These are phyloP conservation scores for Cerrena zonata DNA, from an alignment of 1,284 basidiomycete genomes.

Conservation along the genomic window DNA sequence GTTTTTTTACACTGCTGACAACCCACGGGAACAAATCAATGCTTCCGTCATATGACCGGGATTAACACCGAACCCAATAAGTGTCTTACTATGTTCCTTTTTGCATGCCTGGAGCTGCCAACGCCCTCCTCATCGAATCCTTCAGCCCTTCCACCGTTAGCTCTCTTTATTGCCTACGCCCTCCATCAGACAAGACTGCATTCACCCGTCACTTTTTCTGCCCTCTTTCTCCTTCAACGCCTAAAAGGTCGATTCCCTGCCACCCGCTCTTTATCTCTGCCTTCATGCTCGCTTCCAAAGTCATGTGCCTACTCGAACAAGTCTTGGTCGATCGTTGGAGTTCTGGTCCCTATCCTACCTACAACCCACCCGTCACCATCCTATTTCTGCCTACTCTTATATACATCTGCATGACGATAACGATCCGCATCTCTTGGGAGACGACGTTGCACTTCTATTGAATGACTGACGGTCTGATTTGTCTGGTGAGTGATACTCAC, in stretches of 20 bases:
- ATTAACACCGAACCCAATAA: too few species aligned
- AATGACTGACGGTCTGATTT: constrained; percentile 42
- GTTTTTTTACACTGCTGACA: too few species aligned
- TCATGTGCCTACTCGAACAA: constrained; percentile 94
- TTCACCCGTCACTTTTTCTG: constrained; percentile 76
- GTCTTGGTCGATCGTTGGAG: constrained; percentile 88
- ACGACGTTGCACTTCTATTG: constrained; percentile 19
- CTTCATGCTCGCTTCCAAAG: constrained; percentile 89
- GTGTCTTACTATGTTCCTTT: too few species aligned
- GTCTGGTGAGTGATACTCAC: constrained; percentile 32
- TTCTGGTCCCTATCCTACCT: constrained; percentile 52
- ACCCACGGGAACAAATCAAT: too few species aligned
- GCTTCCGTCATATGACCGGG: too few species aligned
- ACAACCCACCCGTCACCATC: constrained; percentile 37
- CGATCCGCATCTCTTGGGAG: too few species aligned
- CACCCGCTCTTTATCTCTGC: constrained; percentile 88
- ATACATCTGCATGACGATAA: too few species aligned
- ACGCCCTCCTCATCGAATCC: constrained; percentile 29
- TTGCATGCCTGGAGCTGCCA: constrained; percentile 62
- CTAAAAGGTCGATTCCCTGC: constrained; percentile 89
- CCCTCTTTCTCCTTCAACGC: constrained; percentile 78
- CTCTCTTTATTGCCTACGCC: constrained; percentile 84
- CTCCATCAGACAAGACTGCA: constrained; percentile 85
- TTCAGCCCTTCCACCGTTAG: constrained; percentile 52
- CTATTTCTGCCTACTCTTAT: too few species aligned